These are phyloP conservation scores for Amanita rimosa DNA, from an alignment of 768 basidiomycete species.

Conservation along the genomic window DNA sequence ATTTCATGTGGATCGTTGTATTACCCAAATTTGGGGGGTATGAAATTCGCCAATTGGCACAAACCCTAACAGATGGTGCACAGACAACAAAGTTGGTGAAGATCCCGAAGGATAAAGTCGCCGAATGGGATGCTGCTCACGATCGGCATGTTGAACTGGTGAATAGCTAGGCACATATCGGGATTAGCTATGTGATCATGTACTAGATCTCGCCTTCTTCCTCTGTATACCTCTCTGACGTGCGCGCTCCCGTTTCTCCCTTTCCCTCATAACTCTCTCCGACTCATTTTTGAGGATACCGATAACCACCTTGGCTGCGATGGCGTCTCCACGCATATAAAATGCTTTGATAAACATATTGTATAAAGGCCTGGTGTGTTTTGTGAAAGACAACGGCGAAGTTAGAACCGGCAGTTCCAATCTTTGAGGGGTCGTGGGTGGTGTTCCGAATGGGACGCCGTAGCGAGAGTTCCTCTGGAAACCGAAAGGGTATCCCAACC, in stretches of 20 bases:
- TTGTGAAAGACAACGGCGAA: conserved; percentile 38
- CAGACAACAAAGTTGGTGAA: conserved; percentile 20
- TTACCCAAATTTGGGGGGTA: conserved; percentile 33
- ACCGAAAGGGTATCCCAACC: conserved; percentile 44
- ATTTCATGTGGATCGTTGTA: conserved; percentile 24
- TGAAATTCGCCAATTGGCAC: conserved; percentile 33
- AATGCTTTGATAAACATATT: conserved; percentile 65
- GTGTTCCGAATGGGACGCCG: conserved; percentile 36
- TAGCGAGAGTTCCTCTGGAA: conserved; percentile 16
- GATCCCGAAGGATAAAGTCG: conserved; percentile 18
- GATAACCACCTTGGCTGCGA: conserved; percentile 40
- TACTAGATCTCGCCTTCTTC: conserved; percentile 12
- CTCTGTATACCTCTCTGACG: conserved; percentile 21
- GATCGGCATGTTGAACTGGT: conserved; percentile 21
- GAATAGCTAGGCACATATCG: background rate
- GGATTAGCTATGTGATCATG: too few species aligned
- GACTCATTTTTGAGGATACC: conserved; percentile 42
- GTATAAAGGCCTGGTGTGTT: conserved; percentile 58
- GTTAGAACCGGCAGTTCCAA: conserved; percentile 26
- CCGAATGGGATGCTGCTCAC: conserved; percentile 24
- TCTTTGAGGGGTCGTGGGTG: conserved; percentile 8
- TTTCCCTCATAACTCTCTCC: conserved; percentile 15
- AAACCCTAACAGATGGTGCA: conserved; percentile 24
- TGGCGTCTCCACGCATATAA: conserved; percentile 38
- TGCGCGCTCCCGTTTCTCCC: conserved; percentile 20